Base-by-base conservation (phyloP, 73 alveolate genomes). In the Tetrahymena elliotti region DNA sequence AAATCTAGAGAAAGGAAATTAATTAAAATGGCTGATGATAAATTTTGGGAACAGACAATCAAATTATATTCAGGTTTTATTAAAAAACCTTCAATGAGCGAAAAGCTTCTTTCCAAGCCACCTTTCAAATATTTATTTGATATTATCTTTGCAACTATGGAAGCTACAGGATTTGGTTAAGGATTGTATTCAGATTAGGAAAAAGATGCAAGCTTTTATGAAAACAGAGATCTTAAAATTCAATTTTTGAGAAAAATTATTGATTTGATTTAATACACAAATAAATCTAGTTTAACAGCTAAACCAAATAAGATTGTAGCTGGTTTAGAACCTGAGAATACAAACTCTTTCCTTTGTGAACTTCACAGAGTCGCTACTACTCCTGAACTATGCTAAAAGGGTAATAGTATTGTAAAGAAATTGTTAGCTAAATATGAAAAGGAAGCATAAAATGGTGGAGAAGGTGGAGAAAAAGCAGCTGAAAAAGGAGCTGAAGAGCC, bases 271-370 rank as follows among this genome's bases (percentile, higher is more conserved):
- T 94, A 94, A 52, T 33, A 94, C 96, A 96, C 95, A 38, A 93
- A 94, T 11, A 98, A 98, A 35, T 98, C 96, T 94, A 96, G 97
- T 94, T 54, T 97, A 0, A 97, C 95, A 22, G 99, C 97, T 40
- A 98, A 98, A 96, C 97, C 99, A 54, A 93, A 97, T 83, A 98
- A 99, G 94, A 97, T 99, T 34, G 98, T 98, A 3, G 99, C 99
- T 84, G 99, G 99, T 13, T 98, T 97, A 92, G 99, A 99, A 94
- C 99, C 99, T 39, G 99, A 99, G 52, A 96, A 97, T 92, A 99
- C 99, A 15, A 97, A 97, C 95, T 47, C 95, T 88, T 96, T 96
- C 84, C 96, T 97, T 83, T 97, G 97, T 94, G 93, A 94, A 93
- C 94, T 97, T 68, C 97, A 96, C 93, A 94, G 95, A 96, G 98